Evolutionary conservation across 257 asterid species (phyloP).

Genomic region (Ophiorrhiza pumila): DNA sequence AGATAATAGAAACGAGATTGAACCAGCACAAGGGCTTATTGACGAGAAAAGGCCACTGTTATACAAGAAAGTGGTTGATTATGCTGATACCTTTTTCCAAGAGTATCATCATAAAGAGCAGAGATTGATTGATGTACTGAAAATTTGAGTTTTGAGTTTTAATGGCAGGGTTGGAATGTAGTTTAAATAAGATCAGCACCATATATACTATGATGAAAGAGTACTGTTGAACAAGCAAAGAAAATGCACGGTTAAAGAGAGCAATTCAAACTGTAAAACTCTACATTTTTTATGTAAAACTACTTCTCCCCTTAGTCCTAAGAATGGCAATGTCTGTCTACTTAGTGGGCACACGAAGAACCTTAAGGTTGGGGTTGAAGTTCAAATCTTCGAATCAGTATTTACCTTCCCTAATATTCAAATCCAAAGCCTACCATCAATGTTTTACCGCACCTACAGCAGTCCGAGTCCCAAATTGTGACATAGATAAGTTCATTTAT

Average conservation of each 20-base stretch:
- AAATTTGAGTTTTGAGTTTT: background rate
- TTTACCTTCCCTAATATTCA: too few species aligned
- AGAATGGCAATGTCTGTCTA: too few species aligned
- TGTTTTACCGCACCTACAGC: too few species aligned
- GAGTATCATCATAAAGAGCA: slow-evolving; percentile 22
- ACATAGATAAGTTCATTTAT: too few species aligned
- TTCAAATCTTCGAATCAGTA: too few species aligned
- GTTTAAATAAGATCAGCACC: background rate
- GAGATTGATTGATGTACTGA: slow-evolving; percentile 31
- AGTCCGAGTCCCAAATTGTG: too few species aligned
- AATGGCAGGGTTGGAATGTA: background rate
- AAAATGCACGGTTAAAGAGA: background rate
- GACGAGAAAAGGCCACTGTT: slow-evolving; percentile 30
- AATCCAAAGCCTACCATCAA: too few species aligned
- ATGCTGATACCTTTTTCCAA: slow-evolving; percentile 19
- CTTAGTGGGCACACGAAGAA: too few species aligned
- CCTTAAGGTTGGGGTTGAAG: too few species aligned
- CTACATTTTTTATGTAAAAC: too few species aligned
- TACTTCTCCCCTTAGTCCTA: too few species aligned
- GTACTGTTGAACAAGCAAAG: background rate
- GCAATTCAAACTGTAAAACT: slow-evolving; percentile 10
- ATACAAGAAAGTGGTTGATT: slow-evolving; percentile 30
- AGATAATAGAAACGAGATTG: slow-evolving; percentile 25
- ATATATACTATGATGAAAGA: background rate
- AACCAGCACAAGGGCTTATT: slow-evolving; percentile 30